These are phyloP conservation scores for Exidia glandulosa DNA, from an alignment of 768 basidiomycete genomes.

Conservation along the genomic window DNA sequence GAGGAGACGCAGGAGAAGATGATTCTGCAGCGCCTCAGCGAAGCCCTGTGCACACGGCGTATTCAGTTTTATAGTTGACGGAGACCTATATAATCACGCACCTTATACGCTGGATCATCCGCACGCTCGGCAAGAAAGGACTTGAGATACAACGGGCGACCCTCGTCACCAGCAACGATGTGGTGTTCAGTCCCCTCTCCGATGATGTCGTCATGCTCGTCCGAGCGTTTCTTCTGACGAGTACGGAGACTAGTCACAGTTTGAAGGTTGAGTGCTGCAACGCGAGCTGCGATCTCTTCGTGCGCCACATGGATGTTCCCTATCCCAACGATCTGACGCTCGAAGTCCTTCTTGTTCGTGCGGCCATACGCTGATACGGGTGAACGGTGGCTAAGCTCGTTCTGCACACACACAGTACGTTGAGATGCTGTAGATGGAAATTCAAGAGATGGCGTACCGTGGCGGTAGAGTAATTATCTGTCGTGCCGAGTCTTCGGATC, in stretches of 20 bases:
- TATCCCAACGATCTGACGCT: background rate
- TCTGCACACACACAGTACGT: background rate
- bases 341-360: background rate
- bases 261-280: background rate
- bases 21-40: background rate
- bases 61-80: constrained; percentile 1
- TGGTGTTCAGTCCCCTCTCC: background rate
- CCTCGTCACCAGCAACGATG: background rate
- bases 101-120: background rate
- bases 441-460: constrained; percentile 12
- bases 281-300: background rate
- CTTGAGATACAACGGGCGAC: constrained; percentile 15
- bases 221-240: background rate
- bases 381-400: background rate
- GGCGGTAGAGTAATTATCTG: constrained; percentile 28
- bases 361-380: background rate
- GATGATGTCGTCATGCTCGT: background rate
- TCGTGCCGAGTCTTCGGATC: constrained; percentile 20
- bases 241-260: background rate
- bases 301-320: background rate
- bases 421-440: background rate
- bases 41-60: background rate
- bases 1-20: constrained; percentile 15
- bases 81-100: constrained; percentile 22
- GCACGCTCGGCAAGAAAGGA: background rate